Evolutionary conservation across 768 basidiomycete species (phyloP), one percentile per base, ranked within the genome.

Genomic region (Mycena alexandri): DNA sequence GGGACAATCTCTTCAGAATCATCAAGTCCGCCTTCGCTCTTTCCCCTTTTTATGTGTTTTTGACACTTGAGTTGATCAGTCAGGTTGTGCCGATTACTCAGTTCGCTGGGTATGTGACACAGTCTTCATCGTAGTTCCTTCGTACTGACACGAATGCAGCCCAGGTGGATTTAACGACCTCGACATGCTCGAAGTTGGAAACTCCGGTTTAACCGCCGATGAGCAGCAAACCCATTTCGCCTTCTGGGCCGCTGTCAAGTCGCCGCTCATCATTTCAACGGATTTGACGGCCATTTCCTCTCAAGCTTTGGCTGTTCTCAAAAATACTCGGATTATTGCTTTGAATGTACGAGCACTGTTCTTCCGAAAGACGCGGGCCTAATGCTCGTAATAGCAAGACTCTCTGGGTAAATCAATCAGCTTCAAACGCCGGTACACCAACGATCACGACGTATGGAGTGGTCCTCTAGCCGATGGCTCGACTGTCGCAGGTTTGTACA

Each of bases 211-310:
- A 38, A 83, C 84, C 0, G 65, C 68, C 14, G 77, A 74, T 3
- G 84, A 86, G 55, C 83, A 84, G 58, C 79, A 84, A 57, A 81
- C 80, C 8, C 82, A 88, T 64, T 86, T 87, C 50, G 81, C 82
- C 2, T 84, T 87, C 54, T 88, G 86, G 86, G 85, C 85, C 5
- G 83, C 86, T 19, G 79, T 79, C 11, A 87, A 87, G 80, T 82
- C 84, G 14, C 83, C 85, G 17, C 74, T 84, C 52, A 68, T 85
- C 46, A 81, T 85, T 41, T 84, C 83, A 10, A 85, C 83, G 4
- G 79, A 85, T 71, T 70, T 85, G 46, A 78, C 79, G 17, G 76
- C 72, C 21, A 65, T 76, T 3, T 79, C 81, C 4, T 58, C 76
- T 1, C 68, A 77, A 47, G 78, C 82, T 0, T 71, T 84, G 50